These are phyloP conservation scores for Crithidia bombi DNA, from an alignment of 208 protist genomes.

Conservation along the genomic window DNA sequence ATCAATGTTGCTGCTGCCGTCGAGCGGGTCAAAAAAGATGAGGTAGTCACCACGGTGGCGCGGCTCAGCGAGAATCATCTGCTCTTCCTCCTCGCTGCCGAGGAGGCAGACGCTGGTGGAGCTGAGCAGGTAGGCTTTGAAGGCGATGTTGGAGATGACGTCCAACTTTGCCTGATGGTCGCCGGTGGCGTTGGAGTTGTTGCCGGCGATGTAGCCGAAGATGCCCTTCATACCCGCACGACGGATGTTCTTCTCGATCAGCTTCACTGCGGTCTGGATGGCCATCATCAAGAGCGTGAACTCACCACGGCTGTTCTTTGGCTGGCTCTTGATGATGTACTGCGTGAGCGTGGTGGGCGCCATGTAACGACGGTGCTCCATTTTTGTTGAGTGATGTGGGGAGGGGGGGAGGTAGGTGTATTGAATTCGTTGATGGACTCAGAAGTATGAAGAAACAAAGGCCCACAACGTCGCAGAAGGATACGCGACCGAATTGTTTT, in stretches of 20 bases:
- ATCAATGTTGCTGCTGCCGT: conserved; percentile 98
- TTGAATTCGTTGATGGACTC: background rate
- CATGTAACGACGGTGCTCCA: conserved; percentile 20
- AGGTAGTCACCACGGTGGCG: conserved; percentile 86
- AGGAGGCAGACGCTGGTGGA: conserved; percentile 73
- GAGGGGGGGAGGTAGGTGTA: background rate
- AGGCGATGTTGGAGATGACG: conserved; percentile 87
- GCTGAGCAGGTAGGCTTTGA: conserved; percentile 85
- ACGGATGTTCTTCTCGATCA: conserved; percentile 88
- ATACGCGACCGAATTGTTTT: no score
- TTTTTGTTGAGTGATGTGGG: conserved; percentile 4
- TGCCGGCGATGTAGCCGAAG: conserved; percentile 72
- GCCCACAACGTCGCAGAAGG: no score
- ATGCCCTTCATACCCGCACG: conserved; percentile 84
- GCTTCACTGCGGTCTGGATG: conserved; percentile 87
- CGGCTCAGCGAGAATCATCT: conserved; percentile 66
- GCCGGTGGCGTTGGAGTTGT: conserved; percentile 70
- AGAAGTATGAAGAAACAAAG: background rate
- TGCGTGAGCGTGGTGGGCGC: conserved; percentile 79
- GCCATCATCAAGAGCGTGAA: conserved; percentile 93
- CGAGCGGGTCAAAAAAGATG: conserved; percentile 96
- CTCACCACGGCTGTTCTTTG: conserved; percentile 70
- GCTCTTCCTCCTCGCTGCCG: conserved; percentile 88
- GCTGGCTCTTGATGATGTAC: conserved; percentile 86
- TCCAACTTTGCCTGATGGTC: conserved; percentile 89